Conservation (phyloP, 176 grass and related monocot species). For the Carex pumila region DNA sequence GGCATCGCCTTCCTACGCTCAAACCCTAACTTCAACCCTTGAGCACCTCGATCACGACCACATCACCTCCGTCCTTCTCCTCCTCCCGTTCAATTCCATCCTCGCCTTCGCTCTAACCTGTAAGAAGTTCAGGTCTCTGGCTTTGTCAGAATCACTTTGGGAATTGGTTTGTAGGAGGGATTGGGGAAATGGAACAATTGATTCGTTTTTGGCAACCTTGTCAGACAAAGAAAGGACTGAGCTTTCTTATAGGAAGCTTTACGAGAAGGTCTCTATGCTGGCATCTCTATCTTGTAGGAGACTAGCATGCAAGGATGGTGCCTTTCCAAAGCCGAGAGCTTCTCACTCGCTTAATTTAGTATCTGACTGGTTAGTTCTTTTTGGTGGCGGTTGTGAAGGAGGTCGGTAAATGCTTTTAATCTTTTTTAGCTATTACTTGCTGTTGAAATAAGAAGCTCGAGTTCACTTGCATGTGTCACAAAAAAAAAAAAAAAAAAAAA, state of each 20-base stretch:
- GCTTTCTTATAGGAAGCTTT: conserved; percentile 55
- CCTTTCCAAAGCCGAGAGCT: conserved; percentile 54
- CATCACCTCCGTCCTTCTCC: conserved; percentile 56
- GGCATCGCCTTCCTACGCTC: conserved; percentile 8
- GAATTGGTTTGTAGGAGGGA: conserved; percentile 72
- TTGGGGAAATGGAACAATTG: conserved; percentile 40
- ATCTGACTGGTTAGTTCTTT: conserved; percentile 74
- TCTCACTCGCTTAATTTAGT: conserved; percentile 93
- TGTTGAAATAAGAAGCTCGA: neutral
- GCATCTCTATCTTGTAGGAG: conserved; percentile 39
- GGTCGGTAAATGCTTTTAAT: conserved; percentile 25
- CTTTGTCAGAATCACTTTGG: conserved; percentile 71
- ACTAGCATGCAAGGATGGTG: conserved; percentile 31
- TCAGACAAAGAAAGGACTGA: conserved; percentile 22
- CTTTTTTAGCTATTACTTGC: neutral
- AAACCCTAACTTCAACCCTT: conserved; percentile 7
- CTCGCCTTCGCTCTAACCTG: conserved; percentile 76
- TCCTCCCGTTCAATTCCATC: conserved; percentile 62
- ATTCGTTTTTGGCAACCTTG: conserved; percentile 32
- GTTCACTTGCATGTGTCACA: neutral
- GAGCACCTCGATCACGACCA: conserved; percentile 58
- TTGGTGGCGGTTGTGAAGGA: conserved; percentile 89
- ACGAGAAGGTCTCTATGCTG: conserved; percentile 46
- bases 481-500: neutral
- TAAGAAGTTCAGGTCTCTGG: conserved; percentile 46